Conservation (phyloP, 2,329 filamentous ascomycete genomes). For the Podosphaera aphanis region DNA sequence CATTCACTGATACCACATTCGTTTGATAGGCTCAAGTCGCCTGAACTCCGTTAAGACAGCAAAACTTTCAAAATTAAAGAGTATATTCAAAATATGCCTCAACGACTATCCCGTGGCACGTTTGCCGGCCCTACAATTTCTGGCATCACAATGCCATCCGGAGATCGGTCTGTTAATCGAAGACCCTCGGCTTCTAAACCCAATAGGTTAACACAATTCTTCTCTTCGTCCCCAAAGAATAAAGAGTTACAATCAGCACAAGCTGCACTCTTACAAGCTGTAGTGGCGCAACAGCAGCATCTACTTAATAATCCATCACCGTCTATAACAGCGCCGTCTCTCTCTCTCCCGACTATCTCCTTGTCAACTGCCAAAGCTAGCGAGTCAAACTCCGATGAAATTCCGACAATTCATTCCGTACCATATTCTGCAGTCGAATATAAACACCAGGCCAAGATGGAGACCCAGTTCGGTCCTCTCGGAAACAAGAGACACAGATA, state of each 20-base stretch:
- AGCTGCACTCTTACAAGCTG: slow-evolving; percentile 38
- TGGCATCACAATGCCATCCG: slow-evolving; percentile 10
- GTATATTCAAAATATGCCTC: slow-evolving; percentile 17
- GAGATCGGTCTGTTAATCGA: slow-evolving; percentile 18
- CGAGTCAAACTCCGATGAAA: slow-evolving; percentile 48
- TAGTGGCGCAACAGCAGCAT: slow-evolving; percentile 36
- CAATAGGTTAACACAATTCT: slow-evolving; percentile 61
- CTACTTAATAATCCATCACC: slow-evolving; percentile 27
- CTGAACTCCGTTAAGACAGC: too few relatives aligned
- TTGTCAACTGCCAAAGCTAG: slow-evolving; percentile 66
- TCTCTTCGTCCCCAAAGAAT: slow-evolving; percentile 56
- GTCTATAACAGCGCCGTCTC: slow-evolving; percentile 44
- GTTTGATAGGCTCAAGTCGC: background rate
- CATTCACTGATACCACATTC: too few relatives aligned
- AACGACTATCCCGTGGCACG: slow-evolving; percentile 17
- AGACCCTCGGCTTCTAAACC: slow-evolving; percentile 41
- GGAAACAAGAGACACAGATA: slow-evolving; percentile 64
- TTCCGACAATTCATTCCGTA: slow-evolving; percentile 62
- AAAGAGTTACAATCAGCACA: slow-evolving; percentile 43
- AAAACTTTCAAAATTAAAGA: too few relatives aligned
- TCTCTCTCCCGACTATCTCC: slow-evolving; percentile 74
- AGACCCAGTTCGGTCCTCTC: slow-evolving; percentile 81
- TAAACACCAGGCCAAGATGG: slow-evolving; percentile 47
- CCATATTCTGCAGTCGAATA: slow-evolving; percentile 70
- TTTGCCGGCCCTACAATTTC: slow-evolving; percentile 15